These are phyloP conservation scores for Ascochyta clinopodiicola DNA, from an alignment of 2,329 filamentous ascomycete genomes.

Conservation along the genomic window DNA sequence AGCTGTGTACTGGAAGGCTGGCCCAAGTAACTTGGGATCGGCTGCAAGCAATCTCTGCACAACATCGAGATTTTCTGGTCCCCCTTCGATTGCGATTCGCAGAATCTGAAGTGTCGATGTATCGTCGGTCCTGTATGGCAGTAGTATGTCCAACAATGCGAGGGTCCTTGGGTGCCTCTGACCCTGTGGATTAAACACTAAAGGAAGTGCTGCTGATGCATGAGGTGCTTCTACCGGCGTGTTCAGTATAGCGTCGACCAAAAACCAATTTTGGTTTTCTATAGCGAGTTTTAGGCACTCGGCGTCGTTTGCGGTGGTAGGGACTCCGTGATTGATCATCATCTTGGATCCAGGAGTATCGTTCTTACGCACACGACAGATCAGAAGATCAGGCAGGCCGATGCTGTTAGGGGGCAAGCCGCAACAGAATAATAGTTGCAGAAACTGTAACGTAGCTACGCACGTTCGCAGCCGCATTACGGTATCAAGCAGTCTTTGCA, in stretches of 20 bases:
- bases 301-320: slow-evolving; percentile 36
- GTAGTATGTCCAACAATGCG: slow-evolving; percentile 37
- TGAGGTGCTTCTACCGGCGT: slow-evolving; percentile 34
- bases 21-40: slow-evolving; percentile 29
- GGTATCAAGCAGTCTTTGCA: slow-evolving; percentile 40
- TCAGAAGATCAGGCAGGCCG: slow-evolving; percentile 36
- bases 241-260: slow-evolving; percentile 36
- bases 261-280: slow-evolving; percentile 36
- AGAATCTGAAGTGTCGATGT: slow-evolving; percentile 29
- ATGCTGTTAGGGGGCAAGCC: slow-evolving; percentile 38
- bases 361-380: slow-evolving; percentile 38
- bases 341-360: slow-evolving; percentile 38
- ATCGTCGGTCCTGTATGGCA: slow-evolving; percentile 34
- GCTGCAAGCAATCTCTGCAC: slow-evolving; percentile 36
- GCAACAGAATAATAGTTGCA: slow-evolving; percentile 45
- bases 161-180: slow-evolving; percentile 30
- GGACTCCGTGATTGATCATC: slow-evolving; percentile 38
- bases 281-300: slow-evolving; percentile 40
- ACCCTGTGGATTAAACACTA: slow-evolving; percentile 36
- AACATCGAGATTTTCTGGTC: slow-evolving; percentile 41
- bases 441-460: slow-evolving; percentile 36
- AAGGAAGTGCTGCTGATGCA: slow-evolving; percentile 39
- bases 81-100: slow-evolving; percentile 38
- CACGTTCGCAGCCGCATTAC: slow-evolving; percentile 38
- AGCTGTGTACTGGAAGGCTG: slow-evolving; percentile 37